Evolutionary conservation across 768 basidiomycete species (phyloP).

Genomic region (Coprinopsis strossmayeri): DNA sequence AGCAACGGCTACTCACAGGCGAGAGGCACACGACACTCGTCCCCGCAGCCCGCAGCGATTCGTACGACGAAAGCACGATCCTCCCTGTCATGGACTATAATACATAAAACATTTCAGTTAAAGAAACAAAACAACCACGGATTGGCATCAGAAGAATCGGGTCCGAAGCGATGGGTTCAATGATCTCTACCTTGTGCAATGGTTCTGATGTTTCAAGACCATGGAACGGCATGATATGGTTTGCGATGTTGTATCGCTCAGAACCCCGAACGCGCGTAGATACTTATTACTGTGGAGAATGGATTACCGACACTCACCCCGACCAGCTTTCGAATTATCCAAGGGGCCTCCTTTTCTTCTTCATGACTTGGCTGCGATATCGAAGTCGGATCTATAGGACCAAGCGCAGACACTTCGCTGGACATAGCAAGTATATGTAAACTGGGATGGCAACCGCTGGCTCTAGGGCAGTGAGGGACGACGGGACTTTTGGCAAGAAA

Average conservation of each 20-base stretch:
- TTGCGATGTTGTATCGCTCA: too few relatives aligned
- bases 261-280: too few relatives aligned
- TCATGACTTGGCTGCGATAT: slow-evolving; percentile 29
- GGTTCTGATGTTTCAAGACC: too few relatives aligned
- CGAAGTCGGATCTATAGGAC: slow-evolving; percentile 44
- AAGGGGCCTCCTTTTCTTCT: slow-evolving; percentile 50
- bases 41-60: slow-evolving; percentile 53
- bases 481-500: too few relatives aligned
- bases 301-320: slow-evolving; percentile 36
- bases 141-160: background rate
- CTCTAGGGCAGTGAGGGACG: too few relatives aligned
- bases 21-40: slow-evolving; percentile 56
- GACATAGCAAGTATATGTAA: background rate
- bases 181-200: too few relatives aligned
- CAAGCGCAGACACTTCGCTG: slow-evolving; percentile 31
- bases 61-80: slow-evolving; percentile 59
- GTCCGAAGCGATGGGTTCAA: too few relatives aligned
- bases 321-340: slow-evolving; percentile 59
- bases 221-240: too few relatives aligned
- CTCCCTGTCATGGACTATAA: slow-evolving; percentile 53
- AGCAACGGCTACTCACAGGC: slow-evolving; percentile 46
- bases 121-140: background rate
- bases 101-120: too few relatives aligned
- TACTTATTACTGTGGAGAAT: background rate
- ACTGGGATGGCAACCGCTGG: background rate